phyloP scores from a whole-genome alignment of 2,329 filamentous ascomycete genomes.

The Drechmeria coniospora region DNA sequence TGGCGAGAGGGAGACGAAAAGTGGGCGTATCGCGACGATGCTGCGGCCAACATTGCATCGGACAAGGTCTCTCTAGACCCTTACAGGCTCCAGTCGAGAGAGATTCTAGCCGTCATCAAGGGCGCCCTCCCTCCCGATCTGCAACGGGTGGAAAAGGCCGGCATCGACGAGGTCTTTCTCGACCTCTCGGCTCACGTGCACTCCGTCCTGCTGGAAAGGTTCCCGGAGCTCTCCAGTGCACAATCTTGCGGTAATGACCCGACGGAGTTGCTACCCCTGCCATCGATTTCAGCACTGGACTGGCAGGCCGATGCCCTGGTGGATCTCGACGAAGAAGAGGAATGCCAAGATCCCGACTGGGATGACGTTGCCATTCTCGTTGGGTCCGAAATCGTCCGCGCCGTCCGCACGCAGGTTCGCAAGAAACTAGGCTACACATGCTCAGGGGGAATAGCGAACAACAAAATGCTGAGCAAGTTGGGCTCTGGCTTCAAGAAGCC shows the following conservation, averaged over 20 bases:
- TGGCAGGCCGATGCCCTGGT: conserved; percentile 76
- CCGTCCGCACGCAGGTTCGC: conserved; percentile 53
- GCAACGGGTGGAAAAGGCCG: conserved; percentile 79
- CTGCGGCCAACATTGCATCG: conserved; percentile 61
- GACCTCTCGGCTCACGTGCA: conserved; percentile 81
- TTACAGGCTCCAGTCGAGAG: conserved; percentile 72
- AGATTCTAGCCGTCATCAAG: conserved; percentile 67
- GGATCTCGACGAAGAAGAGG: conserved; percentile 60
- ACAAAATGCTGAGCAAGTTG: conserved; percentile 92
- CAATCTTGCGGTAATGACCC: conserved; percentile 64
- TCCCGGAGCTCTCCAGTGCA: conserved; percentile 50
- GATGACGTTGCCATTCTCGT: conserved; percentile 81
- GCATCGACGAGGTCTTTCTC: conserved; percentile 90
- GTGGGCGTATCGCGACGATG: conserved; percentile 82
- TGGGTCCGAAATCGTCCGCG: conserved; percentile 75
- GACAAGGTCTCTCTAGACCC: conserved; percentile 93
- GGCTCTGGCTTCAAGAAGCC: conserved; percentile 88
- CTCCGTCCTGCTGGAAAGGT: conserved; percentile 56
- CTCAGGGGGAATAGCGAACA: conserved; percentile 74
- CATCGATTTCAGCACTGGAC: conserved; percentile 53
- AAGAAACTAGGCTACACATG: conserved; percentile 73
- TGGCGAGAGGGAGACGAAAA: conserved; percentile 84
- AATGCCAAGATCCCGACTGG: conserved; percentile 81
- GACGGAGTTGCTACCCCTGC: conserved; percentile 55
- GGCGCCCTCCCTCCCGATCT: conserved; percentile 48